phyloP scores from a whole-genome alignment of 2,329 filamentous ascomycete species.

The Aspergillus caelatus region DNA sequence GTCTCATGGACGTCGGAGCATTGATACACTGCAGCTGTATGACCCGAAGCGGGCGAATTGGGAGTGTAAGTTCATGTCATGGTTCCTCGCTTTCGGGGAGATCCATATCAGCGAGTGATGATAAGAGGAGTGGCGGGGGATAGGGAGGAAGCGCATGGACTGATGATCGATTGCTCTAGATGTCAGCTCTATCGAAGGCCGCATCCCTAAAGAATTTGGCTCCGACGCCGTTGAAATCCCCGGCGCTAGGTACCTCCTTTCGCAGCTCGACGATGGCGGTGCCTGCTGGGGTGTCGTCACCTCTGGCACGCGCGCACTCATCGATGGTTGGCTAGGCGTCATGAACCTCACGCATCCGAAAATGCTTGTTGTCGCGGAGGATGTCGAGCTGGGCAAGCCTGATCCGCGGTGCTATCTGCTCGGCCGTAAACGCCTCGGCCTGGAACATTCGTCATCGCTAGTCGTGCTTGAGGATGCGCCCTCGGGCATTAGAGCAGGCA shows the following conservation, averaged over 20 bases:
- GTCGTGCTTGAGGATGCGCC: constrained; percentile 89
- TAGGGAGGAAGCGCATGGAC: neutral
- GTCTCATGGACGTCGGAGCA: constrained; percentile 86
- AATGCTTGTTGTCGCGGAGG: constrained; percentile 74
- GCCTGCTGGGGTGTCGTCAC: constrained; percentile 84
- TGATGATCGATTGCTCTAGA: constrained; percentile 55
- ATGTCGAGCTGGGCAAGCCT: constrained; percentile 74
- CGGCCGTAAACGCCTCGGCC: constrained; percentile 63
- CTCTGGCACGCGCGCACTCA: constrained; percentile 68
- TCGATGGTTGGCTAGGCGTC: constrained; percentile 71
- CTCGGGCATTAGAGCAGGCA: constrained; percentile 79
- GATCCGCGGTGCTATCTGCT: constrained; percentile 74
- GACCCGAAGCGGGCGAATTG: constrained; percentile 85
- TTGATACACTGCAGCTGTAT: constrained; percentile 79
- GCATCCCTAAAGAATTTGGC: constrained; percentile 76
- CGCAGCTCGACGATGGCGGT: constrained; percentile 62
- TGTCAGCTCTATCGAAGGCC: constrained; percentile 74
- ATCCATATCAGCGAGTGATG: neutral
- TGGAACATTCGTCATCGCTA: constrained; percentile 54
- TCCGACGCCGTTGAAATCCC: constrained; percentile 81
- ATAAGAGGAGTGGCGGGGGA: neutral
- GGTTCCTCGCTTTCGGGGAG: constrained; percentile 4
- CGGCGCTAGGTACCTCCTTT: constrained; percentile 73
- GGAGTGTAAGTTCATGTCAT: constrained; percentile 70
- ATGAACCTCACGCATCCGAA: constrained; percentile 67